Evolutionary conservation across 2,329 filamentous ascomycete species (phyloP).

Genomic region (Fusarium torulosum): DNA sequence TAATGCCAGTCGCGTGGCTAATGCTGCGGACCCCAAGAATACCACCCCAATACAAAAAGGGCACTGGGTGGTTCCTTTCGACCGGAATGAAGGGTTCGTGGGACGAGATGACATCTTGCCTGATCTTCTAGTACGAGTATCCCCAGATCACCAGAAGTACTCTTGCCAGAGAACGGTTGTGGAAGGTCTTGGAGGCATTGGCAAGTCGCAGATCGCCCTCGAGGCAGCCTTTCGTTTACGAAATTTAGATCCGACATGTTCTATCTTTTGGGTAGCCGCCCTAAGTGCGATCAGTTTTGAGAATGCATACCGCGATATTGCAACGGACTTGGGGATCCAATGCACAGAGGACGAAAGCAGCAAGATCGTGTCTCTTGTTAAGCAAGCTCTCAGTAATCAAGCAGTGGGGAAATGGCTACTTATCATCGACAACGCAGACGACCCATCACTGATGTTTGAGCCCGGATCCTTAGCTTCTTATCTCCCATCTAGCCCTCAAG

Average conservation of each 20-base stretch:
- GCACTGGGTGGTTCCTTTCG: background rate
- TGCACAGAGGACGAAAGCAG: accelerated
- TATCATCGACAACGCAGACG: too few relatives aligned
- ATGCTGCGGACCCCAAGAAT: too few relatives aligned
- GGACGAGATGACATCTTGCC: background rate
- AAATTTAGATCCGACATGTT: background rate
- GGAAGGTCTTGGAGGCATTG: background rate
- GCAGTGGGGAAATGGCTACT: too few relatives aligned
- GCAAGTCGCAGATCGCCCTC: background rate
- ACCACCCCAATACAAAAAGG: background rate
- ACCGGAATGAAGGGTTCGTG: background rate
- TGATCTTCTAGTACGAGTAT: background rate
- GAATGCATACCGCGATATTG: background rate
- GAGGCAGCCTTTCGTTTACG: background rate
- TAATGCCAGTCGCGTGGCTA: background rate
- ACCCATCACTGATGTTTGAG: too few relatives aligned
- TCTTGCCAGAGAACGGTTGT: background rate
- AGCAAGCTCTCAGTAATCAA: too few relatives aligned
- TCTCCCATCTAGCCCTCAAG: too few relatives aligned
- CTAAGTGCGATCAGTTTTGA: accelerated
- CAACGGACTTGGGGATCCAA: accelerated
- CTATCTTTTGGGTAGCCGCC: background rate
- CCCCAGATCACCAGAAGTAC: accelerated
- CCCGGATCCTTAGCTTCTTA: too few relatives aligned
- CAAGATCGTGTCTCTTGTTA: too few relatives aligned